phyloP scores from a whole-genome alignment of 306 rosid genomes.

The Sphenostylis stenocarpa region DNA sequence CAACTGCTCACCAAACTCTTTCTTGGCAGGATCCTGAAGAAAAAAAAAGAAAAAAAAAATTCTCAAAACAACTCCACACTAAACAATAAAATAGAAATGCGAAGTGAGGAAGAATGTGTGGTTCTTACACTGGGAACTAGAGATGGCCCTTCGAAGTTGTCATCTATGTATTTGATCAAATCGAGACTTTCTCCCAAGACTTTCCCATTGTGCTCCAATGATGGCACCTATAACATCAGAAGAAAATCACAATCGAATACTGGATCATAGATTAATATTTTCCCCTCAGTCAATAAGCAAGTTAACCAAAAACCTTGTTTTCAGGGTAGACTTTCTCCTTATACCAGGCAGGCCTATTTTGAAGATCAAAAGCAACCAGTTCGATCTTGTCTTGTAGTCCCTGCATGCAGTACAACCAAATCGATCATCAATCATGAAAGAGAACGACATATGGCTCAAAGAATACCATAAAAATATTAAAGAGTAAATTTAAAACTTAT shows the following conservation, averaged over 20 bases:
- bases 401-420: slow-evolving; percentile 49
- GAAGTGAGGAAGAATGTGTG: background rate
- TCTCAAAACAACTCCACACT: background rate
- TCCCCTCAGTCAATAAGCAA: background rate
- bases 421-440: background rate
- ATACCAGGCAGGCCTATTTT: slow-evolving; percentile 72
- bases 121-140: slow-evolving; percentile 57
- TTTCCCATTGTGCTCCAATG: slow-evolving; percentile 78
- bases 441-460: background rate
- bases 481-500: background rate
- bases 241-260: background rate
- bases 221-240: slow-evolving; percentile 52
- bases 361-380: slow-evolving; percentile 58
- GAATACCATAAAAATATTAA: background rate
- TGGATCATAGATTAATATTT: background rate
- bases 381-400: slow-evolving; percentile 69
- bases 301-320: slow-evolving; percentile 49
- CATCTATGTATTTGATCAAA: slow-evolving; percentile 63
- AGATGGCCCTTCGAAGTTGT: slow-evolving; percentile 51
- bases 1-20: slow-evolving; percentile 53
- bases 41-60: background rate
- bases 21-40: slow-evolving; percentile 58
- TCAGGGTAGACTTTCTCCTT: slow-evolving; percentile 73
- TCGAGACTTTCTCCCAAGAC: slow-evolving; percentile 81
- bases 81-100: background rate